Conservation (phyloP, 305 asterid genomes). For the Lippia alba region DNA sequence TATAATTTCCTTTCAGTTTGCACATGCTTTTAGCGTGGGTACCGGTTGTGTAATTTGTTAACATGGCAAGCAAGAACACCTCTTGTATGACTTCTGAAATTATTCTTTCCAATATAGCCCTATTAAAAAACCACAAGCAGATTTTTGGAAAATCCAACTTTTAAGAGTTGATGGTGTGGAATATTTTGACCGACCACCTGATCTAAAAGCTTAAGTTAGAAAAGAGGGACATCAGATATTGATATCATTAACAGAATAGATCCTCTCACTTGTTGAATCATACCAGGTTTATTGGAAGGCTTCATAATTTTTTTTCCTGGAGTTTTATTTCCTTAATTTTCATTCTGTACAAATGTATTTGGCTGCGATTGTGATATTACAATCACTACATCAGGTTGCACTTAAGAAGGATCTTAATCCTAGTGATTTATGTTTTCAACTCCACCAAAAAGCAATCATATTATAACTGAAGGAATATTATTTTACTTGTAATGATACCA, state of each 20-base stretch:
- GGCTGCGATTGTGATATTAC: not conserved
- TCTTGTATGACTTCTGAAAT: too few relatives aligned
- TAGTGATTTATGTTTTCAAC: not conserved
- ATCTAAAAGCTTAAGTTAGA: not conserved
- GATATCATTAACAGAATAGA: not conserved
- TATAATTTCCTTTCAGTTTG: conserved; percentile 37
- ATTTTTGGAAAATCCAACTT: conserved; percentile 9
- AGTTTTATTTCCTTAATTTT: not conserved
- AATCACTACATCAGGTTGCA: conserved; percentile 2
- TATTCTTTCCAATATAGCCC: not conserved
- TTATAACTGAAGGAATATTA: not conserved
- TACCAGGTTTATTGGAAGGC: not conserved
- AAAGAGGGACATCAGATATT: too few relatives aligned
- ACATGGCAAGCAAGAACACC: too few relatives aligned
- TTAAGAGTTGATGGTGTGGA: not conserved
- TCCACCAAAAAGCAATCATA: conserved; percentile 13
- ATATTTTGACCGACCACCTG: too few relatives aligned
- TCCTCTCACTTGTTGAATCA: conserved; percentile 14
- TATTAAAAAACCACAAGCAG: not conserved
- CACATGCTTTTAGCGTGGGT: not conserved
- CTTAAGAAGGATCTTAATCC: not conserved
- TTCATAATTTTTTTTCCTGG: conserved; percentile 1
- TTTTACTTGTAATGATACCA: not conserved
- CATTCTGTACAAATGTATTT: conserved; percentile 3
- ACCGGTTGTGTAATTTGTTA: not conserved